These are phyloP conservation scores for Trichoderma sp. DNA, from an alignment of 2,329 filamentous ascomycete genomes.

Conservation along the genomic window DNA sequence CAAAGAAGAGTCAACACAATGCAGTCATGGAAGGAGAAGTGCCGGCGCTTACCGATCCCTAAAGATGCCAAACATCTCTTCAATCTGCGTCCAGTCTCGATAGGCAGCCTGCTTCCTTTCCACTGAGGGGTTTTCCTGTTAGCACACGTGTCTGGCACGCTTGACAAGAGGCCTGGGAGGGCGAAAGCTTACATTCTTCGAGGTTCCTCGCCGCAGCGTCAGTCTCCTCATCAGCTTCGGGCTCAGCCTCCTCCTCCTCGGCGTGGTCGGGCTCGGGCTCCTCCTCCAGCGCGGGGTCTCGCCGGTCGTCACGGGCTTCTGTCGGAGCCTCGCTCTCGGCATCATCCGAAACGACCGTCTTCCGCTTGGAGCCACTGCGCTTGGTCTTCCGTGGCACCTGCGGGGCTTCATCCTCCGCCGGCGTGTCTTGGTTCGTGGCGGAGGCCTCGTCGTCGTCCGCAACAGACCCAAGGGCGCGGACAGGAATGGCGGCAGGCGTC, in stretches of 20 bases:
- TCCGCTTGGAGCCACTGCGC: slow-evolving; percentile 47
- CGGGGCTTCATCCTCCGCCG: slow-evolving; percentile 39
- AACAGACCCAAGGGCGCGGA: slow-evolving; percentile 46
- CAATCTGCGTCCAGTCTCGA: slow-evolving; percentile 76
- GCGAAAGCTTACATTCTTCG: slow-evolving; percentile 60
- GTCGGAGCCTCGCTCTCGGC: slow-evolving; percentile 39
- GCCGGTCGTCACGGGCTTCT: slow-evolving; percentile 40
- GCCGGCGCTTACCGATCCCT: slow-evolving; percentile 65
- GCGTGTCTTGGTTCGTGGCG: slow-evolving; percentile 36
- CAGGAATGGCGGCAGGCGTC: slow-evolving; percentile 40
- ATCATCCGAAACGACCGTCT: slow-evolving; percentile 36
- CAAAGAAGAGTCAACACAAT: slow-evolving; percentile 29
- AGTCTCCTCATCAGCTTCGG: slow-evolving; percentile 61
- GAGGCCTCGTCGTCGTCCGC: slow-evolving; percentile 51
- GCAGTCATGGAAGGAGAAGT: slow-evolving; percentile 30
- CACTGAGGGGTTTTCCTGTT: slow-evolving; percentile 51
- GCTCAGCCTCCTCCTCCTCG: slow-evolving; percentile 55
- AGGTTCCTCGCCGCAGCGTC: slow-evolving; percentile 62
- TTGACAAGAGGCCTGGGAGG: not conserved
- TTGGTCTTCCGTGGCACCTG: slow-evolving; percentile 46
- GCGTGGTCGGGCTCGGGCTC: slow-evolving; percentile 54
- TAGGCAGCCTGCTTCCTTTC: slow-evolving; percentile 78
- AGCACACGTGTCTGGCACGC: slow-evolving; percentile 28
- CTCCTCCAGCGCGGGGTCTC: slow-evolving; percentile 43
- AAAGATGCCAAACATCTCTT: slow-evolving; percentile 85